Base-by-base conservation (phyloP, 1,284 basidiomycete genomes). In the Rhodotorula glutinis region DNA sequence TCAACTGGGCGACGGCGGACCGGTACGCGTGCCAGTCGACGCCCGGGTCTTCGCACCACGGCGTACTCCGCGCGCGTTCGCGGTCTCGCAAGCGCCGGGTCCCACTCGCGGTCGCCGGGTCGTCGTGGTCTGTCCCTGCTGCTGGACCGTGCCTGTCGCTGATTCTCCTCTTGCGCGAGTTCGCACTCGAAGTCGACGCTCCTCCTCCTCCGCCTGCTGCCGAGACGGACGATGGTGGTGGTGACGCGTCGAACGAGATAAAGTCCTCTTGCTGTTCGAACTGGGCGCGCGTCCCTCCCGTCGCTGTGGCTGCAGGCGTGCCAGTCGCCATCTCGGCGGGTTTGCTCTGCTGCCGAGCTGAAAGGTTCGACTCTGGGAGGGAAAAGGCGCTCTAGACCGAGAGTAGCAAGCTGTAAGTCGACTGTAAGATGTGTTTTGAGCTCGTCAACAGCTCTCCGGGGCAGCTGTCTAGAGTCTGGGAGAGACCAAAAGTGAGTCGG, bases 1-100 rank as follows among this genome's bases (percentile, higher is more conserved):
- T 90, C 60, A 96, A 78, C 43, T 91, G 82, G 75, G 92, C 88
- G 21, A 90, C 87, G 38, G 90, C 87, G 76, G 90, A 90, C 53
- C 81, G 81, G 77, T 89, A 90, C 21, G 78, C 77, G n/a, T 88
- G 84, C 88, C 89, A 91, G 71, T 91, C 85, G 7, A 93, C 85
- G n/a, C 85, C 81, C 23, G 81, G 80, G 4, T 87, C 81, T 13
- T 71, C 66, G 58, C 69, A 71, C 93, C 93, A 96, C 4, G 92
- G 92, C 25, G 88, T 86, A 25, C 56, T 60, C 52, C 73, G 68
- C 46, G 54, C 64, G 49, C 66, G 69, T 59, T 73, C 71, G 25
- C 69, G 55, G 56, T 74, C 69, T 46, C 62, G 62, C n/a, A 75
- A 57, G 53, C 66, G 66, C 53, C 63, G 72, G 60, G 57, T 68